phyloP scores from a whole-genome alignment of 1,284 basidiomycete genomes.

The Cutaneotrichosporon sp. region DNA sequence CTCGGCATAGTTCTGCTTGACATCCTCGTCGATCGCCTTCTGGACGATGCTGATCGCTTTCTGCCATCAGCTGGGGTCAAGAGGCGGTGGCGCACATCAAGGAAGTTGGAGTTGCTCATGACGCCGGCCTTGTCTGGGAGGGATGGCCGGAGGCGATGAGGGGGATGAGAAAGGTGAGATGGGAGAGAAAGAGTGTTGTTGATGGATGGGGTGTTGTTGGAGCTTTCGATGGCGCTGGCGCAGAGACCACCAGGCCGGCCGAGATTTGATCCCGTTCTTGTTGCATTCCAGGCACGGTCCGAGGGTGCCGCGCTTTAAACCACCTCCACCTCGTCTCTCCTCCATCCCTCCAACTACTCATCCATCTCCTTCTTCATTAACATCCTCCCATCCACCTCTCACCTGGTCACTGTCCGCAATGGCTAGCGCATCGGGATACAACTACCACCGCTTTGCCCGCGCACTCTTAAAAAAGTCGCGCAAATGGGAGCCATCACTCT shows the following conservation, averaged over 20 bases:
- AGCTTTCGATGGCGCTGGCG: constrained; percentile 1
- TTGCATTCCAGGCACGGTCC: background rate
- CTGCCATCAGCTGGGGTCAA: constrained; percentile 59
- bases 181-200: background rate
- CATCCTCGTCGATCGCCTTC: constrained; percentile 92
- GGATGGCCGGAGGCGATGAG: background rate
- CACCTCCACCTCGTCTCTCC: background rate
- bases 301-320: background rate
- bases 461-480: constrained; percentile 53
- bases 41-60: constrained; percentile 94
- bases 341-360: background rate
- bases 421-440: constrained; percentile 55
- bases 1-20: constrained; percentile 87
- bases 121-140: background rate
- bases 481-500: constrained; percentile 52
- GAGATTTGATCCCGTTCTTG: constrained; percentile 12
- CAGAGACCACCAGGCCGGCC: background rate
- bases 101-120: constrained; percentile 58
- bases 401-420: constrained; percentile 26
- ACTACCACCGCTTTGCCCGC: constrained; percentile 53
- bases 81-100: constrained; percentile 53
- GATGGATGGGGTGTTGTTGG: background rate
- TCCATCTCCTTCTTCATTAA: background rate
- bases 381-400: background rate
- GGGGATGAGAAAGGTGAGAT: background rate